Evolutionary conservation across 768 basidiomycete genomes (phyloP), one percentile per base, ranked within the genome.

Genomic region (Cystofilobasidium ferigula): DNA sequence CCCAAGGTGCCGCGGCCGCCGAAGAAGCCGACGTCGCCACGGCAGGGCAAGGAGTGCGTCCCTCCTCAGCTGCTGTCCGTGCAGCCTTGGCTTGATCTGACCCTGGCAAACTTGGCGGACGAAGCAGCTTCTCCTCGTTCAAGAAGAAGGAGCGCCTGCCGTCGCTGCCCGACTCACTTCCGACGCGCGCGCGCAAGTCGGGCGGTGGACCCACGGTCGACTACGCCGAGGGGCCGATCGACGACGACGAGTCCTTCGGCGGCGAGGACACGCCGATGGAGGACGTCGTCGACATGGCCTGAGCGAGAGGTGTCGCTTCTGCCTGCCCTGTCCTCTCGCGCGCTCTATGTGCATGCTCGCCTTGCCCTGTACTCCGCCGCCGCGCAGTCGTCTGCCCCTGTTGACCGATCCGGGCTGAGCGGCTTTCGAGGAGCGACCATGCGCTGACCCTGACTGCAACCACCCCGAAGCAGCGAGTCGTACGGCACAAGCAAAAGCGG

Each of bases 121-220:
- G n/a, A n/a, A n/a, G n/a, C 51, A 54, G 51, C 30, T 54, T 54
- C 51, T 30, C 28, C 51, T 14, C 51, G 30, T 54, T 54, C 51
- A 54, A 54, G 51, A 54, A 54, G 51, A 16, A 54, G 51, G 51
- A 54, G 51, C 51, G 51, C 26, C 30, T 54, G 51, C 51, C 51
- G 51, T 54, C 51, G 51, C 4, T 16, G 28, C 51, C 51, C 28
- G n/a, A 54, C 51, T 54, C 51, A 10, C 51, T 54, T 14, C 51
- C 51, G 28, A 54, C 51, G 14, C 51, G 51, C 28, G 51, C 51
- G 51, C 51, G 51, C 26, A 54, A 54, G 51, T 54, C 51, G 51
- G 51, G 51, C 30, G 28, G n/a, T n/a, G n/a, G n/a, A n/a, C n/a
- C n/a, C n/a, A n/a, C 51, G 28, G 14, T 18, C 28, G 51, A 54